Evolutionary conservation across 2,329 filamentous ascomycete genomes (phyloP), one percentile per base, ranked within the genome.

Genomic region (Penicillium sp.): DNA sequence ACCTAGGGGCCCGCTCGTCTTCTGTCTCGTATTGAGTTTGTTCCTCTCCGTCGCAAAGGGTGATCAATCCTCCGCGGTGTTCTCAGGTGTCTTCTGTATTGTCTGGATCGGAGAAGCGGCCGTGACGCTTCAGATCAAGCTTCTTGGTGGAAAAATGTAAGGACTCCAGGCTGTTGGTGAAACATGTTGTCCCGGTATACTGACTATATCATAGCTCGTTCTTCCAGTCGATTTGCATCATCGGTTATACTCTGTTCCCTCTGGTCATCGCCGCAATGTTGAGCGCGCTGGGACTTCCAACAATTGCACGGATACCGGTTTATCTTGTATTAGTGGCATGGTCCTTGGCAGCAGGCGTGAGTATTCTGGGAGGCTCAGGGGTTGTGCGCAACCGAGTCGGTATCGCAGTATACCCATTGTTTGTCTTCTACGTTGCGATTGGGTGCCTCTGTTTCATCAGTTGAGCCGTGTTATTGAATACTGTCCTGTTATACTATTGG

Each of bases 381-480:
- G 93, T 99, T 42, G 88, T 99, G 59, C 92, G 92, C 78, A 97
- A 97, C 76, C 83, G 94, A 46, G 92, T 97, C 45, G 90, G 88
- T 22, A 87, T 99, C 68, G 94, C 94, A 16, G 92, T 99, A 21
- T 99, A 95, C 71, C 94, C 94, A 53, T 79, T 99, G 49, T 89
- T 97, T 70, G 88, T 97, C 45, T 99, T 97, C 76, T 99, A 99
- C 75, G 79, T 97, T 54, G 90, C 90, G 32, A 80, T 99, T 63
- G 93, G 92, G 49, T 97, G 92, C 72, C 83, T 99, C 56, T 99
- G 94, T 81, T 97, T 97, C 75, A 96, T 99, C 72, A 97, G 92
- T 78, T 96, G 84, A 72, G 54, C 27, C 8, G 24, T 27, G 24
- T 27, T 27, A 8, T 27, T 27, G 24, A 27, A 27, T 27, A 27